Conservation (phyloP, 2,329 filamentous ascomycete genomes). For the Catunica adiposa region DNA sequence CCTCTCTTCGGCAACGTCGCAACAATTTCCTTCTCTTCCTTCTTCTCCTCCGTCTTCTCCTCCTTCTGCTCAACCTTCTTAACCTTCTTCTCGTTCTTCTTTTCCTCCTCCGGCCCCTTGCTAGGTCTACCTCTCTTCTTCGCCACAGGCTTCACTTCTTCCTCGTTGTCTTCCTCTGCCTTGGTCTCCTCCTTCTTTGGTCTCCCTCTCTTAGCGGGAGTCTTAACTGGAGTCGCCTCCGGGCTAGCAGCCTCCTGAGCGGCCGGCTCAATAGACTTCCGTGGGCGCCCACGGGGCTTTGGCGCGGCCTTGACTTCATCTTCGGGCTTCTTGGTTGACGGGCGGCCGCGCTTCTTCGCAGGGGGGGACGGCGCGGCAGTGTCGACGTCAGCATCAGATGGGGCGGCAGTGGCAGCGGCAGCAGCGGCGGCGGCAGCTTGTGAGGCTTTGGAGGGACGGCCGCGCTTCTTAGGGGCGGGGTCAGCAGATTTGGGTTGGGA, state of each 20-base stretch:
- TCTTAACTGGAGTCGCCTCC: slow-evolving; percentile 16
- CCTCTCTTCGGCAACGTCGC: not conserved
- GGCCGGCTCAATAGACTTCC: not conserved
- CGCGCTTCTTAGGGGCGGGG: slow-evolving; percentile 12
- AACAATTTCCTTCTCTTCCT: not conserved
- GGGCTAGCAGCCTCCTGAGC: not conserved
- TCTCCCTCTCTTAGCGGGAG: slow-evolving; percentile 19
- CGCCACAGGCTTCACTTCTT: not conserved
- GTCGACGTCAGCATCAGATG: slow-evolving; percentile 4
- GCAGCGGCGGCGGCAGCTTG: slow-evolving; percentile 4
- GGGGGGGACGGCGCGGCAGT: not conserved
- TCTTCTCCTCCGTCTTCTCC: not conserved
- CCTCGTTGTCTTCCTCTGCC: not conserved
- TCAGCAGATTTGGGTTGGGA: not conserved
- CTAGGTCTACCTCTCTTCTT: not conserved
- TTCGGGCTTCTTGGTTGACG: slow-evolving; percentile 15
- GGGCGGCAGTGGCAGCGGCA: not conserved
- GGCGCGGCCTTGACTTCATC: slow-evolving; percentile 5
- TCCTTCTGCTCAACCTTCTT: slow-evolving; percentile 17
- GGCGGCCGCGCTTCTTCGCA: slow-evolving; percentile 9
- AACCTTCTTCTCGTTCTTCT: slow-evolving; percentile 6
- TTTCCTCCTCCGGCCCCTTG: not conserved
- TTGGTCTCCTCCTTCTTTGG: slow-evolving; percentile 17
- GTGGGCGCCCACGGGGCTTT: slow-evolving; percentile 9
- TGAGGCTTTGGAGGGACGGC: slow-evolving; percentile 4